These are phyloP conservation scores for Thelonectria olida DNA, from an alignment of 2,329 filamentous ascomycete genomes.

Conservation along the genomic window DNA sequence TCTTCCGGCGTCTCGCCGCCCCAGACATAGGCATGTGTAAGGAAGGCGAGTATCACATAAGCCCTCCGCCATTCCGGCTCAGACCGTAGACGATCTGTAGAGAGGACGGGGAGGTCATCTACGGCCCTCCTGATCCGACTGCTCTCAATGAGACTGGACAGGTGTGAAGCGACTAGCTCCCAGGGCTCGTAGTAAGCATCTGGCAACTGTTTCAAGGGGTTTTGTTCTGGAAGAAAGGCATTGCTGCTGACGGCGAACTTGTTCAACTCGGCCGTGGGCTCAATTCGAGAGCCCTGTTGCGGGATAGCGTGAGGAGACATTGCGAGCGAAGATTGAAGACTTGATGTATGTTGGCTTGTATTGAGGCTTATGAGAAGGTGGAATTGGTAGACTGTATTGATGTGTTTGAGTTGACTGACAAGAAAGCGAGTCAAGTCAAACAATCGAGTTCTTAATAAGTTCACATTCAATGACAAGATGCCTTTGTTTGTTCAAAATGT, in stretches of 20 bases:
- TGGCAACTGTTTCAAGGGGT: slow-evolving; percentile 72
- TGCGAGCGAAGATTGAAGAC: too few relatives aligned
- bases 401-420: background rate
- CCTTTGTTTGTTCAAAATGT: too few relatives aligned
- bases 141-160: slow-evolving; percentile 73
- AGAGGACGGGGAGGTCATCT: slow-evolving; percentile 73
- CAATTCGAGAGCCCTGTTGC: slow-evolving; percentile 23
- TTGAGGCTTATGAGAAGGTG: background rate
- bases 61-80: slow-evolving; percentile 83
- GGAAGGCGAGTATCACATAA: slow-evolving; percentile 80
- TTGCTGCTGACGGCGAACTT: slow-evolving; percentile 58
- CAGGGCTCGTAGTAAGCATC: slow-evolving; percentile 81
- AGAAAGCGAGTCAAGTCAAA: background rate
- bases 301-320: slow-evolving; percentile 56
- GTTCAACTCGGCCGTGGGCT: slow-evolving; percentile 41
- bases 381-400: background rate
- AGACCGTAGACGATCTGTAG: slow-evolving; percentile 67
- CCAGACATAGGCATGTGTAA: slow-evolving; percentile 91
- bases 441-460: background rate
- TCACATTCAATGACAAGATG: background rate
- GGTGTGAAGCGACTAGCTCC: slow-evolving; percentile 75
- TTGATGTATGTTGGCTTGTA: background rate
- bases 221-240: slow-evolving; percentile 79
- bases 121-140: slow-evolving; percentile 69
- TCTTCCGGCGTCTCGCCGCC: slow-evolving; percentile 79